These are phyloP conservation scores for Agaricus subrufescens DNA, from an alignment of 768 basidiomycete genomes.

Conservation along the genomic window DNA sequence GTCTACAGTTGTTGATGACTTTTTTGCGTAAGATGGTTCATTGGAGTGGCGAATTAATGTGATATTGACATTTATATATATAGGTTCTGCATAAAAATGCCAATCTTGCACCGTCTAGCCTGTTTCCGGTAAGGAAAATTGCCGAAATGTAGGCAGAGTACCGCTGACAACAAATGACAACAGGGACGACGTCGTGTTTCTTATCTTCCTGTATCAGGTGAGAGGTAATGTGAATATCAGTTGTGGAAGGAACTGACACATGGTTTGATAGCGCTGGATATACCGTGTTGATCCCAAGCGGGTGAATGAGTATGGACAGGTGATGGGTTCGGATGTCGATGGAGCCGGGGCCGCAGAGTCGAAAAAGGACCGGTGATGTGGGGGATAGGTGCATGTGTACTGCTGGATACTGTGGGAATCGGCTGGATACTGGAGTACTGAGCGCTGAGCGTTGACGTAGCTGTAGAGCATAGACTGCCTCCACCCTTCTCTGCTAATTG, in stretches of 20 bases:
- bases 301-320: slow-evolving; percentile 95
- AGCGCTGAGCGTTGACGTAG: slow-evolving; percentile 9
- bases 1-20: slow-evolving; percentile 87
- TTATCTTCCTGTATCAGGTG: slow-evolving; percentile 91
- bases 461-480: slow-evolving; percentile 10
- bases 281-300: slow-evolving; percentile 94
- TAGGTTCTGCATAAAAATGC: slow-evolving; percentile 97
- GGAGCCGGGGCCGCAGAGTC: slow-evolving; percentile 34
- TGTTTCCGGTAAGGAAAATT: slow-evolving; percentile 57
- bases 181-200: slow-evolving; percentile 85
- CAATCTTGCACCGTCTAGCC: slow-evolving; percentile 84
- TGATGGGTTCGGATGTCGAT: slow-evolving; percentile 50
- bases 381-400: slow-evolving; percentile 8
- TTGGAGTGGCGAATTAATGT: slow-evolving; percentile 12
- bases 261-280: slow-evolving; percentile 76
- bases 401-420: slow-evolving; percentile 6
- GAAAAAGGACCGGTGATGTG: slow-evolving; percentile 48
- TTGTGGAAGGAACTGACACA: slow-evolving; percentile 12
- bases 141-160: slow-evolving; percentile 15
- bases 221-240: slow-evolving; percentile 18
- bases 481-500: slow-evolving; percentile 8
- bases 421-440: not conserved
- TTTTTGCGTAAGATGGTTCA: slow-evolving; percentile 68
- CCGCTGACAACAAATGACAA: slow-evolving; percentile 16
- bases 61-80: slow-evolving; percentile 1